Conservation (phyloP, 768 basidiomycete species). For the Clitopilus hobsonii region DNA sequence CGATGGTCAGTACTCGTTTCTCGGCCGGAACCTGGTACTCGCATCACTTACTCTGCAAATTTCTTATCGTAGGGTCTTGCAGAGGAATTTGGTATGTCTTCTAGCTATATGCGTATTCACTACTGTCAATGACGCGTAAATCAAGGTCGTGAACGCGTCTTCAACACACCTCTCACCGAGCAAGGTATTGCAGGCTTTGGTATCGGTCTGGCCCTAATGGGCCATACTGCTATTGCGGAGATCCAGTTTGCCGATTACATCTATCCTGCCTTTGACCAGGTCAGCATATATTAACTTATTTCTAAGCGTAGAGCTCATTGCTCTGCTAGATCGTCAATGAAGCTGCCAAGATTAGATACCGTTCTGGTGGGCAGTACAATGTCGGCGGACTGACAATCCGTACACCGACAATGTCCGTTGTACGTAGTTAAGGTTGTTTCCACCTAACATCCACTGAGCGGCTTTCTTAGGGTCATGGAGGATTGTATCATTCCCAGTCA, state of each 20-base stretch:
- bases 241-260: conserved; percentile 92
- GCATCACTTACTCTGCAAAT: background rate
- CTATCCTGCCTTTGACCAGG: conserved; percentile 93
- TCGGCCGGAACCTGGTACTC: background rate
- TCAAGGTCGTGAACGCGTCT: conserved; percentile 83
- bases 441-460: background rate
- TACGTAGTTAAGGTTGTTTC: conserved; percentile 26
- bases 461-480: conserved; percentile 63
- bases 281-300: conserved; percentile 16
- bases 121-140: conserved; percentile 5
- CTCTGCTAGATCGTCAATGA: conserved; percentile 78
- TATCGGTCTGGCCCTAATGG: conserved; percentile 88
- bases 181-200: conserved; percentile 96
- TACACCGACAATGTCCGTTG: conserved; percentile 88
- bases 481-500: conserved; percentile 91
- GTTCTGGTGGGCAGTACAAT: conserved; percentile 79
- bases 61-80: conserved; percentile 64
- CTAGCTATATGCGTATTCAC: background rate
- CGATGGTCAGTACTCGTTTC: conserved; percentile 54
- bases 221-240: conserved; percentile 92
- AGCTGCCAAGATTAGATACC: conserved; percentile 89
- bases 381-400: conserved; percentile 82
- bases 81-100: conserved; percentile 79
- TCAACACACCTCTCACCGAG: conserved; percentile 91
- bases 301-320: background rate